phyloP scores from a whole-genome alignment of 257 asterid species.

The Nicotiana otophora region DNA sequence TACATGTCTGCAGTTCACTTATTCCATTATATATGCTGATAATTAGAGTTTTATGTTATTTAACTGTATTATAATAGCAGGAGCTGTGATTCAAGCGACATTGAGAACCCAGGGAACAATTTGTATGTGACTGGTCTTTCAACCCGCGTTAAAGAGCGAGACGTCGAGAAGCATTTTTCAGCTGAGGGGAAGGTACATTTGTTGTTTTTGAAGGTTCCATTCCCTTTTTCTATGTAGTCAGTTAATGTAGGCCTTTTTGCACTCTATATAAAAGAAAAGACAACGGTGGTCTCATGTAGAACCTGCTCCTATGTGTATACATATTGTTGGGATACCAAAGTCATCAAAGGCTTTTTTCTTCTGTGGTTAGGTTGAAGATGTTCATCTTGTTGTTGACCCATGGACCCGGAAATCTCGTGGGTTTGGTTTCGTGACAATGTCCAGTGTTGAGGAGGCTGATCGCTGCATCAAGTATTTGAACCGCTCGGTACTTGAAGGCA shows the following conservation, averaged over 20 bases:
- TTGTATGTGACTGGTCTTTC: conserved; percentile 91
- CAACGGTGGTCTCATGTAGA: not conserved
- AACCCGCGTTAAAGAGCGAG: conserved; percentile 54
- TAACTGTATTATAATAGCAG: conserved; percentile 21
- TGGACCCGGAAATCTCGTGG: conserved; percentile 86
- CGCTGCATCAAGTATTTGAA: conserved; percentile 78
- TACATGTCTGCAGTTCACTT: conserved; percentile 8
- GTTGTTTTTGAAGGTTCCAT: not conserved
- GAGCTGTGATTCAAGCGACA: conserved; percentile 58
- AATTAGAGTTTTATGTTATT: not conserved
- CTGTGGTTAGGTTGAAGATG: conserved; percentile 56
- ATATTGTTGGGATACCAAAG: not conserved
- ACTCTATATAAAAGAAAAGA: not conserved
- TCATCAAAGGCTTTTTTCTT: not conserved
- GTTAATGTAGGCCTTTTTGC: not conserved
- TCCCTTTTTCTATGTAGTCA: not conserved
- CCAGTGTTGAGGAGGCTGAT: conserved; percentile 57
- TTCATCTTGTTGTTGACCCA: conserved; percentile 82
- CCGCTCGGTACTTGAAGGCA: conserved; percentile 76
- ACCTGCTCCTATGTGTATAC: not conserved
- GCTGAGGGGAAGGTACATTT: conserved; percentile 67
- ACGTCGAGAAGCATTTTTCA: conserved; percentile 74
- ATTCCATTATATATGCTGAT: not conserved
- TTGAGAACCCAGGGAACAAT: conserved; percentile 91
- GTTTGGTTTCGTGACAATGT: conserved; percentile 87